Base-by-base conservation (phyloP, 225 moss, liverwort and hornwort species). In the Climacium dendroides region DNA sequence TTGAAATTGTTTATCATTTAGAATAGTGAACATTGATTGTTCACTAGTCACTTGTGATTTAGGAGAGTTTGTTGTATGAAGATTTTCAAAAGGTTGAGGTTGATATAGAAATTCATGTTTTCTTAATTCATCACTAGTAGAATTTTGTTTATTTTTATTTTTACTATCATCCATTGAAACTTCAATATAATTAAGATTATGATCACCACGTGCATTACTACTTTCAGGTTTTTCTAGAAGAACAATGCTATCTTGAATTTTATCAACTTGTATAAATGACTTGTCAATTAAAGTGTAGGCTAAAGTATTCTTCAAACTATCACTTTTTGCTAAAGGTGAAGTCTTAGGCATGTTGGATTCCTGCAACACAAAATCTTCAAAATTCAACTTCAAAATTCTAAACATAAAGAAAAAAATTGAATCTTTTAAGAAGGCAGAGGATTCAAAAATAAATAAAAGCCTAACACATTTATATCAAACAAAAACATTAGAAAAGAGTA, bases 301-400 rank as follows among this genome's bases (percentile, higher is more conserved):
- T 62, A 19, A n/a, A 50, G 48, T 19, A 10, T 70, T 14, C 39
- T 60, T 88, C 39, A 78, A 82, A 59, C 79, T 75, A 62, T 93
- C 91, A 65, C 60, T 74, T 50, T 61, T 4, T 37, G 85, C 63
- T 54, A 88, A 79, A 34, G 88, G 86, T 24, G n/a, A 77, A 45
- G 69, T 50, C 69, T 70, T 92, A 3, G 88, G 90, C 90, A 89
- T 88, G 19, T 93, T 93, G 25, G 23, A 89, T 20, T 87, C 78
- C 92, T 93, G 5, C 57, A 89, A 52, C 0, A 75, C 19, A 0
- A 47, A 71, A 64, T 0, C 0, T 0, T 1, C 8, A 28, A n/a
- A 22, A 19, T 37, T 70, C 2, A 61, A 63, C 6, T 18, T 79
- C 10, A 83, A 59, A 41, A 66, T 59, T 67, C 19, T 11, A 37